phyloP scores from a whole-genome alignment of 2,329 filamentous ascomycete species.

The Aspergillus calidoustus region DNA sequence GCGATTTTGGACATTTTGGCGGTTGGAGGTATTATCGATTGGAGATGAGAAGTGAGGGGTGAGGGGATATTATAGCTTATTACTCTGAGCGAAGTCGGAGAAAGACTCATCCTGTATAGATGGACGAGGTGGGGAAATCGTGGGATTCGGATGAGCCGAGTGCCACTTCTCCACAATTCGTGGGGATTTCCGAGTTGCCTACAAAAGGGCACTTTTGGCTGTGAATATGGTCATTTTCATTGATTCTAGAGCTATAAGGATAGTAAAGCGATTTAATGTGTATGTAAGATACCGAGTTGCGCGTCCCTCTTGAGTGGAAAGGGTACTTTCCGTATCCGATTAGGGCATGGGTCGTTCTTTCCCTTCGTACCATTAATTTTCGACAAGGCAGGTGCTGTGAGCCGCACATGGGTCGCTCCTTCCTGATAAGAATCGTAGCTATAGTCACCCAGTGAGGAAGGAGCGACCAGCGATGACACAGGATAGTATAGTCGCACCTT shows the following conservation, averaged over 20 bases:
- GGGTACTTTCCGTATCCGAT: background rate
- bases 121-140: slow-evolving; percentile 1
- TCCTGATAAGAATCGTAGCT: background rate
- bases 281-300: too few species aligned
- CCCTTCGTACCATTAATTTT: background rate
- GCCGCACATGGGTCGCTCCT: background rate
- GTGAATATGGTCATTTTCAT: background rate
- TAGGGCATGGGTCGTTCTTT: background rate
- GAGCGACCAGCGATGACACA: background rate
- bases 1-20: slow-evolving; percentile 41
- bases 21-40: background rate
- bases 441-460: background rate
- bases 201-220: background rate
- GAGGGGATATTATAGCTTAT: background rate
- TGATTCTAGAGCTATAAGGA: too few species aligned
- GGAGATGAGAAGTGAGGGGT: background rate
- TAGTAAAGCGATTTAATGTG: too few species aligned
- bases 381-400: background rate
- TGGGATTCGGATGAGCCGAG: slow-evolving; percentile 4
- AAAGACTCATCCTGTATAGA: background rate
- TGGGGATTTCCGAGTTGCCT: background rate
- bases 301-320: too few species aligned
- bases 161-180: slow-evolving; percentile 5
- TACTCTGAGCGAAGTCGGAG: background rate
- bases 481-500: background rate